Evolutionary conservation across 2,329 filamentous ascomycete species (phyloP).

Genomic region (Beauveria brongniartii): DNA sequence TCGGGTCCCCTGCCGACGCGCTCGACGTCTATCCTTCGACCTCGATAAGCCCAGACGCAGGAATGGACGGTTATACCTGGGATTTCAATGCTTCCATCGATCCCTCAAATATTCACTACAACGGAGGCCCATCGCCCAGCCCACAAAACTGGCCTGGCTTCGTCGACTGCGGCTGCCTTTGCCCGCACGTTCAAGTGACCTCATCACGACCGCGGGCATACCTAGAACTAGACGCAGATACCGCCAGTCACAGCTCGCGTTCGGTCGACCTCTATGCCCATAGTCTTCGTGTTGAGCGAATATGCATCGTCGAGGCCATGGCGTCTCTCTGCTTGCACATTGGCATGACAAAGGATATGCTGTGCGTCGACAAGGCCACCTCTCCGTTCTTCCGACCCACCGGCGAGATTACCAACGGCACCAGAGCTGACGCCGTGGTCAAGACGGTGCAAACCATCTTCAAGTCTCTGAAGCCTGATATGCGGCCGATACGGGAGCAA

Average conservation of each 20-base stretch:
- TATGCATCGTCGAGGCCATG: conserved; percentile 20
- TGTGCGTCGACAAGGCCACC: conserved; percentile 18
- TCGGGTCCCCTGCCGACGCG: too few species aligned
- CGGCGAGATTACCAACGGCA: background rate
- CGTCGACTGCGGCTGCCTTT: background rate
- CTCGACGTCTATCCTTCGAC: too few species aligned
- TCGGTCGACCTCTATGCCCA: background rate
- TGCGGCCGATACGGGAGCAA: conserved; percentile 19
- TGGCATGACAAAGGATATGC: conserved; percentile 17
- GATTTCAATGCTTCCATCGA: background rate
- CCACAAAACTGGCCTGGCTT: background rate
- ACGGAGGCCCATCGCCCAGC: background rate
- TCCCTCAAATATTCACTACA: background rate
- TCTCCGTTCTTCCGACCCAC: conserved; percentile 21
- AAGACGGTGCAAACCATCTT: conserved; percentile 17
- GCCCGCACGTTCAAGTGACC: background rate
- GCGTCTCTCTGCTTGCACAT: conserved; percentile 11
- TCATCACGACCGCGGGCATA: background rate
- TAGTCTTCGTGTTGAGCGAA: conserved; percentile 19
- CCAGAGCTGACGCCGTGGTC: conserved; percentile 7
- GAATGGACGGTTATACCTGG: too few species aligned
- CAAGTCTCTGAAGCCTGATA: conserved; percentile 17
- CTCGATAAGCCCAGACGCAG: too few species aligned
- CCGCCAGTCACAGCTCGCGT: background rate
- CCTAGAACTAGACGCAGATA: background rate